A percentile compares a stretch with the other conserved stretches of the same genome.
These are phyloP conservation scores for Irpex sp. DNA, from an alignment of 1,284 basidiomycete species.

Conservation along the genomic window DNA sequence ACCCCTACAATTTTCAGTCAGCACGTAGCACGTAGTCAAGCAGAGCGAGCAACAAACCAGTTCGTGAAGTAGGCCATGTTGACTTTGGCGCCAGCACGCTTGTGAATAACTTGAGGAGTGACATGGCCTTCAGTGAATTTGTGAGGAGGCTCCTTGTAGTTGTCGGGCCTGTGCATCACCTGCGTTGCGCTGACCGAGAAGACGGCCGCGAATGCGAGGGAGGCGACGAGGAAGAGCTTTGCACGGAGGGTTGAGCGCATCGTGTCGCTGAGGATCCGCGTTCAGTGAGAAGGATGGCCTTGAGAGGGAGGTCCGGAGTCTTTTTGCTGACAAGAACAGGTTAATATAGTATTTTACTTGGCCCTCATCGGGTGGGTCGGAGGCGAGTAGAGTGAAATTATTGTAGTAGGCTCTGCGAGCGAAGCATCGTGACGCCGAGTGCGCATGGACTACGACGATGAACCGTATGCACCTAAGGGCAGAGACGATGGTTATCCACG, in stretches of 20 bases:
- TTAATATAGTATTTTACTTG: background rate
- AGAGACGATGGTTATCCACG: background rate
- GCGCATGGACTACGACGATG: background rate
- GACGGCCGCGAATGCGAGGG: slow-evolving; percentile 19
- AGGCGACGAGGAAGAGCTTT: slow-evolving; percentile 19
- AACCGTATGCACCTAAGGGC: background rate
- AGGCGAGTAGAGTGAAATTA: background rate
- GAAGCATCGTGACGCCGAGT: background rate
- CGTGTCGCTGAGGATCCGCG: background rate
- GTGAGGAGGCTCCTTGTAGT: slow-evolving; percentile 40
- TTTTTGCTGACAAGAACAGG: background rate
- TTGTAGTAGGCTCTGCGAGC: background rate
- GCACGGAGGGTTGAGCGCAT: slow-evolving; percentile 20
- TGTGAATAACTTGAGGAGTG: slow-evolving; percentile 39
- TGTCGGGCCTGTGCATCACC: slow-evolving; percentile 51
- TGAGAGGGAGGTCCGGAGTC: background rate
- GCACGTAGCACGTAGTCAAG: background rate
- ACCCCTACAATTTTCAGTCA: slow-evolving; percentile 42
- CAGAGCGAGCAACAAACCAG: slow-evolving; percentile 36
- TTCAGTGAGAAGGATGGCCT: background rate
- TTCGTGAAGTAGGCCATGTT: slow-evolving; percentile 68
- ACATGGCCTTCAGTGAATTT: slow-evolving; percentile 36
- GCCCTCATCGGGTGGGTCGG: background rate
- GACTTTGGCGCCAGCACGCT: slow-evolving; percentile 46
- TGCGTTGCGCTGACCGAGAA: slow-evolving; percentile 41